These are phyloP conservation scores for Thecaphora thlaspeos DNA, from an alignment of 1,284 basidiomycete genomes.

Conservation along the genomic window DNA sequence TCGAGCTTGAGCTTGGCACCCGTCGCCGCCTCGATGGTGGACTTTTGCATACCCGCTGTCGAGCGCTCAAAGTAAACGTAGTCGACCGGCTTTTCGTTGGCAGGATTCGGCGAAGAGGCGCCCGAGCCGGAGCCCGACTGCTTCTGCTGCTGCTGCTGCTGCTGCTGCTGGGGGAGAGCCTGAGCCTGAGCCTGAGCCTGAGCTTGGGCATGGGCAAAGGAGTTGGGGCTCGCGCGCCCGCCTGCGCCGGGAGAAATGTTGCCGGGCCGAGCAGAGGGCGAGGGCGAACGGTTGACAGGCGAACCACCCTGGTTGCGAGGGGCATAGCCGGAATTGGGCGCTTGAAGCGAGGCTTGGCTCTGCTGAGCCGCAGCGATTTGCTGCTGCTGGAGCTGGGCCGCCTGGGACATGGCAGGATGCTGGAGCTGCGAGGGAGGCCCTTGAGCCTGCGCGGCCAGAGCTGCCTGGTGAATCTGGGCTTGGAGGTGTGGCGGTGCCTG, in stretches of 20 bases:
- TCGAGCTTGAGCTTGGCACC: conserved; percentile 96
- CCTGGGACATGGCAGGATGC: conserved; percentile 50
- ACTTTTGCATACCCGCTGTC: conserved; percentile 77
- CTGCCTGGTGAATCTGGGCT: conserved; percentile 51
- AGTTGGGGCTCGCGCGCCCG: neutral
- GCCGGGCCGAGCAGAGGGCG: conserved; percentile 25
- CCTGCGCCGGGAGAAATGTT: conserved; percentile 10
- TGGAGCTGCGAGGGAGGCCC: conserved; percentile 49
- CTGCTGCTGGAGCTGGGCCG: conserved; percentile 48
- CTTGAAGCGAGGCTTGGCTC: conserved; percentile 18
- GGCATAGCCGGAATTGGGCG: conserved; percentile 20
- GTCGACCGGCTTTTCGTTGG: conserved; percentile 63
- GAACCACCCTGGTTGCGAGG: conserved; percentile 4
- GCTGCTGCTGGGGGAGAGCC: conserved; percentile 7
- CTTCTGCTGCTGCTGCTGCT: conserved; percentile 22
- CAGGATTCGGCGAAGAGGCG: conserved; percentile 23
- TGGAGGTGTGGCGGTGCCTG: conserved; percentile 35
- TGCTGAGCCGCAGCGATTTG: conserved; percentile 34
- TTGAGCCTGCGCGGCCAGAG: conserved; percentile 48
- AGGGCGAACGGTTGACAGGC: conserved; percentile 27
- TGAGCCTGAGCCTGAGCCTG: conserved; percentile 6
- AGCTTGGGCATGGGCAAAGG: neutral
- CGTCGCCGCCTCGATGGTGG: conserved; percentile 85
- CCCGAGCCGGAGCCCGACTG: conserved; percentile 14
- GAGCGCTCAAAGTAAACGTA: conserved; percentile 96